phyloP scores from a whole-genome alignment of 164 flowering plant genomes.

The Tetrastigma voinierianum region DNA sequence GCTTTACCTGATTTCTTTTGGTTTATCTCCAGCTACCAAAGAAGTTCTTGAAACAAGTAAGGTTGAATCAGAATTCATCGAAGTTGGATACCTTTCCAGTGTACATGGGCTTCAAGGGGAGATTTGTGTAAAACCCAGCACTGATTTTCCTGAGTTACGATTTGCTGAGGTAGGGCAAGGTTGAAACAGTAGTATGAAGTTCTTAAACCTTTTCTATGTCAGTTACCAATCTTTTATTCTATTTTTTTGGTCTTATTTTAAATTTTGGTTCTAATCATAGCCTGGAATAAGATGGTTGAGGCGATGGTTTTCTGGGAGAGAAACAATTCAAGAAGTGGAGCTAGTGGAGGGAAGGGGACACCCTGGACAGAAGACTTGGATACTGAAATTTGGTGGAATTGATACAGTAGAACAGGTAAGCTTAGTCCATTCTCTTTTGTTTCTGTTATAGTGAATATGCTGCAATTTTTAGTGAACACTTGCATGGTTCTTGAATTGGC shows the following conservation, averaged over 20 bases:
- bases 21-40: conserved; percentile 27
- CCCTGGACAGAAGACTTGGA: conserved; percentile 78
- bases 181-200: neutral
- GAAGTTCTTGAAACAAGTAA: conserved; percentile 36
- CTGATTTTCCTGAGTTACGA: conserved; percentile 83
- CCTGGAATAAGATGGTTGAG: conserved; percentile 91
- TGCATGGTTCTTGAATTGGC: neutral
- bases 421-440: conserved; percentile 2
- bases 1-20: neutral
- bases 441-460: neutral
- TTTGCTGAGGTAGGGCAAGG: conserved; percentile 50
- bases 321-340: conserved; percentile 65
- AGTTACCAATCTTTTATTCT: neutral
- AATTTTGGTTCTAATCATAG: conserved; percentile 27
- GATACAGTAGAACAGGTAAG: conserved; percentile 71
- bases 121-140: conserved; percentile 64
- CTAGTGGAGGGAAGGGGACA: conserved; percentile 80
- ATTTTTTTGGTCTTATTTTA: neutral
- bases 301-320: conserved; percentile 55
- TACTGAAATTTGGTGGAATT: conserved; percentile 57
- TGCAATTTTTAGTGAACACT: neutral
- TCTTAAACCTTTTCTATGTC: neutral
- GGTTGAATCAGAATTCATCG: conserved; percentile 47
- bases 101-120: conserved; percentile 90
- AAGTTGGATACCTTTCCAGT: conserved; percentile 64